Base-by-base conservation (phyloP, 2,329 filamentous ascomycete species). In the Calonectria honghensis region DNA sequence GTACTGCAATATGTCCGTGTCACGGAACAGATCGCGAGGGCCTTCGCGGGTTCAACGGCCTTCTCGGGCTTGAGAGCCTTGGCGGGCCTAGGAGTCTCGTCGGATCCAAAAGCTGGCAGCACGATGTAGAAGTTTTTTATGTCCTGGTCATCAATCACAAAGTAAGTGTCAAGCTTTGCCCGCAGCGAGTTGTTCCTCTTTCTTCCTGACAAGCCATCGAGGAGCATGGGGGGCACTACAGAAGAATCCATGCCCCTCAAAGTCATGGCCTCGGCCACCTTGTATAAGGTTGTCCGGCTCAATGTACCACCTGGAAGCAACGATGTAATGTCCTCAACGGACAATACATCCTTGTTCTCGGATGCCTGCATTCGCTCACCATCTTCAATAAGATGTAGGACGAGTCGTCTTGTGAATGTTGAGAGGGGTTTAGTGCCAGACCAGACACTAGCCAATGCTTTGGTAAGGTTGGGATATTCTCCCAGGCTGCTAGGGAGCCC, bases 201-300 rank as follows among this genome's bases (percentile, higher is more conserved):
- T n/a, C 1, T 13, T 4, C 27, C 50, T 16, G 50, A 9, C 50
- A 31, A 29, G 27, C 13, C 4, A 52, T 52, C 50, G 18, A 52
- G 50, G 1, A 52, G 6, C 11, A n/a, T 29, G 6, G 31, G 24
- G 4, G 50, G 50, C 29, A 52, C 50, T 13, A 52, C 50, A 27
- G 50, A 52, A 31, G 27, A 16, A 29, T 52, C 31, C 13, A 18
- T 29, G 24, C 31, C 13, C 50, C 24, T 27, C 50, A 52, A 2
- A 52, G 50, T 52, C 50, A 52, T 29, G 50, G 50, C 50, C 50
- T 52, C 50, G 27, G 50, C 24, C 27, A 52, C 50, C 13, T 52
- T 52, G 50, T 6, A 52, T 13, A 52, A 24, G 3, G 50, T 27
- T 11, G 6, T 29, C 50, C 50, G 24, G 50, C 50, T 52, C 27